phyloP scores from a whole-genome alignment of 1,284 basidiomycete species.

The Hymenochaete sp. region DNA sequence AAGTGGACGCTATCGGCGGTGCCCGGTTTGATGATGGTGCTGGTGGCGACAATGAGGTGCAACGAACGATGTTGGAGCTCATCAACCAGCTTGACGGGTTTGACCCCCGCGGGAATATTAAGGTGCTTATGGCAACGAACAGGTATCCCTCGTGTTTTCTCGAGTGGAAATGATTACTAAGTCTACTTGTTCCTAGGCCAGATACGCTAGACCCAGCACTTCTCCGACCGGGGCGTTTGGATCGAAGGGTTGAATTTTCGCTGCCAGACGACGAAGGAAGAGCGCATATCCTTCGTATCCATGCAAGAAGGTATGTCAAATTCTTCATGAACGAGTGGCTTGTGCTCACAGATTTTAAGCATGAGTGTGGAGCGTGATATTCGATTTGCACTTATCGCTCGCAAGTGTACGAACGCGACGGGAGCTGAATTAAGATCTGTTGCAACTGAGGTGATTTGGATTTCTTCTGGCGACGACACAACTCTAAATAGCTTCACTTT shows the following conservation, averaged over 20 bases:
- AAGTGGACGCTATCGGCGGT: slow-evolving; percentile 95
- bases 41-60: slow-evolving; percentile 98
- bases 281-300: slow-evolving; percentile 94
- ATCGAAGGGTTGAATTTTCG: slow-evolving; percentile 93
- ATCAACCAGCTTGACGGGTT: slow-evolving; percentile 99
- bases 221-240: slow-evolving; percentile 91
- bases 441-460: slow-evolving; percentile 72
- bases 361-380: slow-evolving; percentile 98
- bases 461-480: not conserved
- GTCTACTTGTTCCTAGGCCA: slow-evolving; percentile 48
- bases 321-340: slow-evolving; percentile 6
- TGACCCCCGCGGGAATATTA: slow-evolving; percentile 97
- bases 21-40: slow-evolving; percentile 99
- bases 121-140: slow-evolving; percentile 99
- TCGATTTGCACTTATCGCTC: slow-evolving; percentile 94
- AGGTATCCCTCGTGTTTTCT: slow-evolving; percentile 38
- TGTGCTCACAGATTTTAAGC: slow-evolving; percentile 33
- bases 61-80: slow-evolving; percentile 98
- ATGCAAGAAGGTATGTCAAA: slow-evolving; percentile 75
- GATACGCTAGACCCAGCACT: slow-evolving; percentile 98
- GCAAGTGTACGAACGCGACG: slow-evolving; percentile 95
- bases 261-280: slow-evolving; percentile 95
- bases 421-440: slow-evolving; percentile 96
- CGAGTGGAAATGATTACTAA: not conserved
- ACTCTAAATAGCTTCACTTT: slow-evolving; percentile 9